A percentile compares a stretch with the other conserved stretches of the same genome.
Evolutionary conservation across 148 eudicot species (phyloP).

Genomic region (Gaultheria prostrata): DNA sequence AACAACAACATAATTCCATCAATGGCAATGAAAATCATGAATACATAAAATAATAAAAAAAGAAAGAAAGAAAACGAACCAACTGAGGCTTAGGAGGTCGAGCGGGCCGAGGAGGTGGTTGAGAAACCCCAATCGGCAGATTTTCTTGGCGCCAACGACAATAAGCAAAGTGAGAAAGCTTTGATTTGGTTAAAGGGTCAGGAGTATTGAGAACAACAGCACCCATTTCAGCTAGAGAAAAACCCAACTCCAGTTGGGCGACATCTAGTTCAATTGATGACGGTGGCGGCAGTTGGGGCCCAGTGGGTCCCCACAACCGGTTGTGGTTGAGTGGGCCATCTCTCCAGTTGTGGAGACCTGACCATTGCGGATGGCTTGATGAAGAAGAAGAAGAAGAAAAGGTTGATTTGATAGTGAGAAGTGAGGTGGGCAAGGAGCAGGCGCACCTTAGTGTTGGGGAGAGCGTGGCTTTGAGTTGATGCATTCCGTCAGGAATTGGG

Average conservation of each 20-base stretch:
- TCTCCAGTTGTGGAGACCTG: slow-evolving; percentile 77
- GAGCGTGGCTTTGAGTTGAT: not conserved
- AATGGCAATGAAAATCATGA: not conserved
- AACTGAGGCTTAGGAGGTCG: slow-evolving; percentile 68
- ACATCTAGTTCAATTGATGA: slow-evolving; percentile 1
- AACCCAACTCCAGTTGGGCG: slow-evolving; percentile 18
- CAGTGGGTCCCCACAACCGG: slow-evolving; percentile 73
- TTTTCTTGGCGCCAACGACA: slow-evolving; percentile 41
- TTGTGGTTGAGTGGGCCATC: slow-evolving; percentile 42
- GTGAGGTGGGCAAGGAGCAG: not conserved
- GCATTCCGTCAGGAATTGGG: not conserved
- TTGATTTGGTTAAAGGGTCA: slow-evolving; percentile 66
- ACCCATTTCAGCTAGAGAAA: slow-evolving; percentile 73
- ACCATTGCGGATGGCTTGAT: slow-evolving; percentile 45
- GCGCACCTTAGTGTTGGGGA: not conserved
- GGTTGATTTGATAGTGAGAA: slow-evolving; percentile 21
- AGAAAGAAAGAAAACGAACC: slow-evolving; percentile 32
- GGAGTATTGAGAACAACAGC: slow-evolving; percentile 63
- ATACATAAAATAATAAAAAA: too few relatives aligned
- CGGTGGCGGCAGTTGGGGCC: slow-evolving; percentile 43
- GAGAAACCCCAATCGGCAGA: slow-evolving; percentile 55
- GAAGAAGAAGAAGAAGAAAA: slow-evolving; percentile 21
- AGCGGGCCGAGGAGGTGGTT: slow-evolving; percentile 63
- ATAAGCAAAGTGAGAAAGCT: slow-evolving; percentile 74
- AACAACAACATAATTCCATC: not conserved